Conservation (phyloP, 2,329 filamentous ascomycete genomes). For the Pseudocercospora cruenta region DNA sequence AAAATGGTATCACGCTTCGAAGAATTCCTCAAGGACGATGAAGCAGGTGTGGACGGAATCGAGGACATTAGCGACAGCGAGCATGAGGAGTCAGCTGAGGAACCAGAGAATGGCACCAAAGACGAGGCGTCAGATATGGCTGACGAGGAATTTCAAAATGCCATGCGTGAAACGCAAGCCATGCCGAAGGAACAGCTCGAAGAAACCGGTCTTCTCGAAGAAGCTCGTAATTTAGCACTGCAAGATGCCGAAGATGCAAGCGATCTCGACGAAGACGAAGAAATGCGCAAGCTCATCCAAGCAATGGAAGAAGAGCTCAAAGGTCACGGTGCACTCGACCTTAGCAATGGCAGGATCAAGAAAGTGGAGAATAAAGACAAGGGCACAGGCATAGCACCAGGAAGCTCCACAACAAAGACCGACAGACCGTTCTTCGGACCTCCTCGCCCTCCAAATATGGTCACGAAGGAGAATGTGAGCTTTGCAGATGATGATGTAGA, state of each 20-base stretch:
- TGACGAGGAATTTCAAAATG: constrained; percentile 78
- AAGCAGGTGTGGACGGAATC: constrained; percentile 77
- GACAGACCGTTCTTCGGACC: constrained; percentile 36
- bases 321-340: constrained; percentile 66
- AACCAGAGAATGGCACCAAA: constrained; percentile 28
- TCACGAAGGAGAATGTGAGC: constrained; percentile 20
- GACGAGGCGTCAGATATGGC: constrained; percentile 73
- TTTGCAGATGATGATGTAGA: constrained; percentile 39
- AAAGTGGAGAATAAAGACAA: constrained; percentile 36
- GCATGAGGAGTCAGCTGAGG: constrained; percentile 45
- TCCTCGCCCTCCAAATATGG: constrained; percentile 34
- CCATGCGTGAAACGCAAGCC: constrained; percentile 94
- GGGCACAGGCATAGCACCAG: constrained; percentile 30
- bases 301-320: constrained; percentile 76
- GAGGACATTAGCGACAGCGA: constrained; percentile 70
- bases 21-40: constrained; percentile 83
- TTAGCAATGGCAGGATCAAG: constrained; percentile 37
- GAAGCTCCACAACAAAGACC: constrained; percentile 15
- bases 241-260: constrained; percentile 50
- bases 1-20: constrained; percentile 96
- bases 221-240: constrained; percentile 41
- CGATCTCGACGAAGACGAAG: constrained; percentile 48
- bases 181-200: constrained; percentile 52
- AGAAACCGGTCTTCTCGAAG: constrained; percentile 38
- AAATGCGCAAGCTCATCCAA: constrained; percentile 67